phyloP scores from a whole-genome alignment of 768 basidiomycete genomes.

The Suillus sp. region DNA sequence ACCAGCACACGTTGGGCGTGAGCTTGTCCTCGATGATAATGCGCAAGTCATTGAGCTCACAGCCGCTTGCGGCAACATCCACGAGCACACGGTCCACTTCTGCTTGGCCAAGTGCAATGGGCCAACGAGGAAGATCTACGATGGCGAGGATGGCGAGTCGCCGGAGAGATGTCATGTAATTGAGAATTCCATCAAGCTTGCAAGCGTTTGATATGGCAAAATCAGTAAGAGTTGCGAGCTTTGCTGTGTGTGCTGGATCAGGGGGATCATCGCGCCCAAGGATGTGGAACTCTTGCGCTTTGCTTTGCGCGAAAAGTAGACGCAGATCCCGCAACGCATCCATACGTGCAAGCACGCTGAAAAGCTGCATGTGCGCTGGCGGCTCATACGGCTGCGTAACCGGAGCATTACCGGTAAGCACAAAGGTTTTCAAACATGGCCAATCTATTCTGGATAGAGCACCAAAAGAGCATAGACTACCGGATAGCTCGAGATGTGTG shows the following conservation, averaged over 20 bases:
- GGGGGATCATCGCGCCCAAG: slow-evolving; percentile 26
- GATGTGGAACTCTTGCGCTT: slow-evolving; percentile 27
- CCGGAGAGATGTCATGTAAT: slow-evolving; percentile 30
- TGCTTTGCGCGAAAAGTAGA: slow-evolving; percentile 34
- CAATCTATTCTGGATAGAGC: slow-evolving; percentile 34
- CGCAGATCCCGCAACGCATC: slow-evolving; percentile 33
- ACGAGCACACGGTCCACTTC: slow-evolving; percentile 33
- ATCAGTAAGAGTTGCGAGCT: slow-evolving; percentile 36
- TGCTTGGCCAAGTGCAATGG: slow-evolving; percentile 36
- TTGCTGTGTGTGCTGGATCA: slow-evolving; percentile 24
- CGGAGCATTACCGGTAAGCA: slow-evolving; percentile 34
- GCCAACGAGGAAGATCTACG: slow-evolving; percentile 39
- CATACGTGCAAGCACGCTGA: slow-evolving; percentile 34
- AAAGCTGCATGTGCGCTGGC: slow-evolving; percentile 27
- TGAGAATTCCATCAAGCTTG: slow-evolving; percentile 30
- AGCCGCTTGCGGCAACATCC: slow-evolving; percentile 35
- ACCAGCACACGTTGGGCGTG: slow-evolving; percentile 31
- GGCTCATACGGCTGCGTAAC: slow-evolving; percentile 16
- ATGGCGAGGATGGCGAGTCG: slow-evolving; percentile 36
- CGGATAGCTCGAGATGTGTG: slow-evolving; percentile 35
- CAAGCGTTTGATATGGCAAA: slow-evolving; percentile 41
- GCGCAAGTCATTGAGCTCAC: slow-evolving; percentile 35
- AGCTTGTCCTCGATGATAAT: slow-evolving; percentile 40
- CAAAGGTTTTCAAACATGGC: slow-evolving; percentile 32
- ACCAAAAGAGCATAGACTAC: slow-evolving; percentile 30